A percentile compares a stretch with the other conserved stretches of the same genome.
Evolutionary conservation across 1,284 basidiomycete genomes (phyloP).

Genomic region (Flammula alnicola): DNA sequence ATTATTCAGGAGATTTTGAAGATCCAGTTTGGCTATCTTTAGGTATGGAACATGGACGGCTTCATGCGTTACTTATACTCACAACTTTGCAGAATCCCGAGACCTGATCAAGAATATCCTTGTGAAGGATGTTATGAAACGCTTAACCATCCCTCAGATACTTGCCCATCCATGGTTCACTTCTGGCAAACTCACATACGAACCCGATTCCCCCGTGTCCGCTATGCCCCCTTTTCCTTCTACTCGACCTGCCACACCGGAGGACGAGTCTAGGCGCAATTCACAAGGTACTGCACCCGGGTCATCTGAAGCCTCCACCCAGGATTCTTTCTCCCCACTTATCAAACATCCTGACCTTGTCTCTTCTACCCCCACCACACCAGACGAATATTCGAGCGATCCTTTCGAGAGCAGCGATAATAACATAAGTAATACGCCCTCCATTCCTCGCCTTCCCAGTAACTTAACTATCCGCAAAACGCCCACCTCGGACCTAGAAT

Average conservation of each 20-base stretch:
- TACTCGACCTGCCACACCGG: constrained; percentile 23
- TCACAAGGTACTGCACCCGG: constrained; percentile 31
- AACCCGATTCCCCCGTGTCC: constrained; percentile 34
- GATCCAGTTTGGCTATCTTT: constrained; percentile 90
- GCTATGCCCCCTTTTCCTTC: constrained; percentile 17
- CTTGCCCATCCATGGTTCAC: constrained; percentile 93
- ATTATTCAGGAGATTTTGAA: constrained; percentile 88
- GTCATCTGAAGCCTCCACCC: constrained; percentile 55
- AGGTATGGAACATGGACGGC: constrained; percentile 52
- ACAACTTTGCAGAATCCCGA: constrained; percentile 67
- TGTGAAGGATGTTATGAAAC: constrained; percentile 77
- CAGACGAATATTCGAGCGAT: constrained; percentile 50
- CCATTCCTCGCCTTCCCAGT: constrained; percentile 53
- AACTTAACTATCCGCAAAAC: constrained; percentile 55
- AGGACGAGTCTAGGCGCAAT: constrained; percentile 21
- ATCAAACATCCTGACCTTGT: constrained; percentile 54
- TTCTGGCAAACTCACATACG: constrained; percentile 37
- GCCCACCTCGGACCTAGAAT: constrained; percentile 34
- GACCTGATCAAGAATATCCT: constrained; percentile 82
- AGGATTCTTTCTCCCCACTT: constrained; percentile 57
- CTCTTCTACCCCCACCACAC: constrained; percentile 60
- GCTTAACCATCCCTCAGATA: constrained; percentile 85
- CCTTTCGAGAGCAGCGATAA: constrained; percentile 42
- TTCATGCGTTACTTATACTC: constrained; percentile 5
- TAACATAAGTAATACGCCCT: constrained; percentile 19